Percentiles rank a stretch among this genome's conserved stretches.
phyloP scores from a whole-genome alignment of 495 filamentous ascomycete species.

The Coniosporium apollinis region DNA sequence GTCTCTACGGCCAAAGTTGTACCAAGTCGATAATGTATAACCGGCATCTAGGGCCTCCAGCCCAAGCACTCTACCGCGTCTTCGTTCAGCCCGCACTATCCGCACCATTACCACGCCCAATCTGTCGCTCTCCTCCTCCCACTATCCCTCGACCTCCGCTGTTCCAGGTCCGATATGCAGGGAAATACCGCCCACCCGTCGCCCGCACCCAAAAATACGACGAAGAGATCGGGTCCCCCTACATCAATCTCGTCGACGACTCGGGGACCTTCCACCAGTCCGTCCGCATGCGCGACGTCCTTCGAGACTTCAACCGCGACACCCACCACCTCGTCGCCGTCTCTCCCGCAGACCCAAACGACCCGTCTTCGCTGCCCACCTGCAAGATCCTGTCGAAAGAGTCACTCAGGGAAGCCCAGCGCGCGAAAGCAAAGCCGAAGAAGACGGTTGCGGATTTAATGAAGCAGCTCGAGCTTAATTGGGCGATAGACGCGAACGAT shows the following conservation, averaged over 20 bases:
- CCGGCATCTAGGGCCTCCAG: constrained; percentile 6
- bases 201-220: constrained; percentile 9
- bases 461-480: constrained; percentile 73
- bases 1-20: too few relatives aligned
- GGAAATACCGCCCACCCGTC: constrained; percentile 3
- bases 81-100: constrained; percentile 14
- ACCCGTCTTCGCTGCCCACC: constrained; percentile 27
- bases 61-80: constrained; percentile 18
- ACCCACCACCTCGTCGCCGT: constrained; percentile 44
- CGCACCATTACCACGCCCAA: constrained; percentile 1
- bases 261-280: constrained; percentile 10
- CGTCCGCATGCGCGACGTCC: constrained; percentile 36
- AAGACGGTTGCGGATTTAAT: constrained; percentile 7
- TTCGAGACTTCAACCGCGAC: constrained; percentile 31
- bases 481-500: constrained; percentile 46
- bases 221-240: constrained; percentile 10
- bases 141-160: constrained; percentile 5
- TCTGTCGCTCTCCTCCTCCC: neutral
- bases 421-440: constrained; percentile 17
- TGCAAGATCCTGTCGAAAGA: constrained; percentile 48
- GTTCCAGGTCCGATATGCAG: neutral
- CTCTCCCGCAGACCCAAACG: constrained; percentile 10
- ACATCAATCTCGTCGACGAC: constrained; percentile 13
- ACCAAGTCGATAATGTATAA: constrained; percentile 12
- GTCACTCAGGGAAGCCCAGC: constrained; percentile 24